phyloP scores from a whole-genome alignment of 495 filamentous ascomycete species.

The Lepidopterella palustris region DNA sequence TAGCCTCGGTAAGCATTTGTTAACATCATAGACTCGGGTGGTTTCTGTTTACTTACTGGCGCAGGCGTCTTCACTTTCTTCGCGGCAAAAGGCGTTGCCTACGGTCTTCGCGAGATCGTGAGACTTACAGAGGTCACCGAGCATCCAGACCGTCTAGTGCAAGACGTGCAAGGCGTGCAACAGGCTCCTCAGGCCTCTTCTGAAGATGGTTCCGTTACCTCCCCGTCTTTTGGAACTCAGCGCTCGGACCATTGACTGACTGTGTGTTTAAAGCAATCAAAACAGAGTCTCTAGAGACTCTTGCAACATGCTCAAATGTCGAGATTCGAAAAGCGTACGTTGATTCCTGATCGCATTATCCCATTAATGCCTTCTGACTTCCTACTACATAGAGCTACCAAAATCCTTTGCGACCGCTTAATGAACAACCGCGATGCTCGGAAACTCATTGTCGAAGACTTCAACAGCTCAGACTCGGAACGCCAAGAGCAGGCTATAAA shows the following conservation, averaged over 20 bases:
- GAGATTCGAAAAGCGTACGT: slow-evolving; percentile 31
- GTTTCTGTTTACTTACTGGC: background rate
- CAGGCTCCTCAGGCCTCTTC: background rate
- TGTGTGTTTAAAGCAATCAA: slow-evolving; percentile 20
- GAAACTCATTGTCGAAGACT: slow-evolving; percentile 10
- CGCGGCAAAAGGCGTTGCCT: slow-evolving; percentile 24
- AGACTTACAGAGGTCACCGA: slow-evolving; percentile 21
- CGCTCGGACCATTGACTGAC: background rate
- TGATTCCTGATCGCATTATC: background rate
- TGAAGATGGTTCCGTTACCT: background rate
- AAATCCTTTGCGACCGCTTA: slow-evolving; percentile 30
- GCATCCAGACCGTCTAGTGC: background rate
- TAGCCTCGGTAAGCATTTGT: slow-evolving; percentile 26
- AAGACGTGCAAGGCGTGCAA: background rate
- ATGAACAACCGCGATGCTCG: slow-evolving; percentile 2
- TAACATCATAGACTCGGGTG: background rate
- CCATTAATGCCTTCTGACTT: background rate
- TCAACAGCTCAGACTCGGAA: slow-evolving; percentile 3
- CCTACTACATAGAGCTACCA: slow-evolving; percentile 10
- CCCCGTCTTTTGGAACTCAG: background rate
- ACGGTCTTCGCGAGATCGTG: slow-evolving; percentile 26
- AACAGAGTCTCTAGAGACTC: slow-evolving; percentile 29
- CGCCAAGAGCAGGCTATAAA: slow-evolving; percentile 9
- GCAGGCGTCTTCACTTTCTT: slow-evolving; percentile 30
- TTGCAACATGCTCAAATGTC: slow-evolving; percentile 29